Evolutionary conservation across 2,329 filamentous ascomycete species (phyloP), one percentile per base, ranked within the genome.

Genomic region (Dryadomyces quercivorus): DNA sequence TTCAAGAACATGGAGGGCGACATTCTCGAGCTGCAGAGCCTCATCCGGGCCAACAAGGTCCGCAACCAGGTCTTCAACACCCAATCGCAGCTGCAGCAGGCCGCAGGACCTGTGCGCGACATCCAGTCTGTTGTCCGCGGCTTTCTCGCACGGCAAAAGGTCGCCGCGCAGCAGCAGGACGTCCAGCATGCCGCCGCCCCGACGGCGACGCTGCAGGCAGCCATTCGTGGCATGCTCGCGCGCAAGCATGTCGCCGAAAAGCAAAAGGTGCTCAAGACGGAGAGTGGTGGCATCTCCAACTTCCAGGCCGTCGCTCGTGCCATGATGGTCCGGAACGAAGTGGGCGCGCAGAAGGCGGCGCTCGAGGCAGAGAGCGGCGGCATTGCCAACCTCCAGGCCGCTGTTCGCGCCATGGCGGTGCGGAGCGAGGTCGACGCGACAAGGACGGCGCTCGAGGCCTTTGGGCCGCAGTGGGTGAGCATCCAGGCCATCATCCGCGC

Each of bases 21-120:
- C 57, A 77, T 97, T 48, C 70, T 93, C 57, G 81, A 83, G 62
- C 73, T 98, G 13, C 93, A 98, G 68, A 95, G 84, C 66, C 74
- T 95, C 49, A 79, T 89, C 64, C 77, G 87, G 63, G 87, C 84
- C 21, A 78, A 77, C 56, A 86, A 83, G 64, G 76, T 75, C 59
- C 78, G 82, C 58, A 68, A 76, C 59, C 72, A 82, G 70, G 72
- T 84, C 69, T 72, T 71, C 63, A 71, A 77, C 59, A 70, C 74
- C 60, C 74, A 67, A 66, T 75, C 75, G 64, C 77, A 85, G 62
- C 77, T 90, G 63, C 74, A 76, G 59, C 73, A 75, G 57, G 84
- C 78, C 52, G 78, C 76, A 59, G 80, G 80, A 53, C 80, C 84
- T 51, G 77, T 90, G 55, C 75, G 78, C 46, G 75, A 81, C 59